Percentiles rank a stretch among this genome's conserved stretches.
phyloP scores from a whole-genome alignment of 331 rosid species.

The Phaseolus coccineus region DNA sequence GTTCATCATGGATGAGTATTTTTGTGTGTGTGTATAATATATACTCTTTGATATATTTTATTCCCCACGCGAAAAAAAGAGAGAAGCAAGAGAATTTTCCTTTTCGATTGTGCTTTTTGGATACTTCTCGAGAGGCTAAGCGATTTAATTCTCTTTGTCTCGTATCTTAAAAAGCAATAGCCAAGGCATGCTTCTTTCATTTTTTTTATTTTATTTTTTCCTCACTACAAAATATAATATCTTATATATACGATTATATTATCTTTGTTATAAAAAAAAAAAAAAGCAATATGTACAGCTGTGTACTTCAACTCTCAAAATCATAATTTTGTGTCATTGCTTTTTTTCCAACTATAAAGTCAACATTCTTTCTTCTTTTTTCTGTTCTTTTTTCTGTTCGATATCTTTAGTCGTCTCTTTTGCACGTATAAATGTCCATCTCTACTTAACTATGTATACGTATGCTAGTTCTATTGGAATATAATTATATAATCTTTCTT shows the following conservation, averaged over 20 bases:
- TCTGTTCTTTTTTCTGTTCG: constrained; percentile 1
- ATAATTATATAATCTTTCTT: too few species aligned
- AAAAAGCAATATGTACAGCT: constrained; percentile 49
- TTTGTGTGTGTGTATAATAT: background rate
- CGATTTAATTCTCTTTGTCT: constrained; percentile 53
- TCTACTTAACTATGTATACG: background rate
- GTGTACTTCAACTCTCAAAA: constrained; percentile 48
- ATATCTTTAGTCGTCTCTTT: background rate
- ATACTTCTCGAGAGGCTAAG: constrained; percentile 44
- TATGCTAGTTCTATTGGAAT: too few species aligned
- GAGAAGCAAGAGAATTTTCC: constrained; percentile 40
- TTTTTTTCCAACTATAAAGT: constrained; percentile 43
- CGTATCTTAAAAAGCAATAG: constrained; percentile 56
- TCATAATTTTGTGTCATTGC: constrained; percentile 45
- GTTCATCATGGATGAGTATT: background rate
- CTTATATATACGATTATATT: background rate
- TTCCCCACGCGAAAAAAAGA: constrained; percentile 22
- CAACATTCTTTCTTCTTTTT: constrained; percentile 47
- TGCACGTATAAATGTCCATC: background rate
- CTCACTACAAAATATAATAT: constrained; percentile 1
- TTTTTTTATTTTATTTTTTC: background rate
- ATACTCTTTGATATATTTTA: constrained; percentile 31
- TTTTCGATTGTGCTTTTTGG: constrained; percentile 41
- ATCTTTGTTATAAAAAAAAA: background rate
- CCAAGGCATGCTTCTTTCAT: constrained; percentile 27